phyloP scores from a whole-genome alignment of 805 yeast genomes.

The Cyberlindnera meyerae region DNA sequence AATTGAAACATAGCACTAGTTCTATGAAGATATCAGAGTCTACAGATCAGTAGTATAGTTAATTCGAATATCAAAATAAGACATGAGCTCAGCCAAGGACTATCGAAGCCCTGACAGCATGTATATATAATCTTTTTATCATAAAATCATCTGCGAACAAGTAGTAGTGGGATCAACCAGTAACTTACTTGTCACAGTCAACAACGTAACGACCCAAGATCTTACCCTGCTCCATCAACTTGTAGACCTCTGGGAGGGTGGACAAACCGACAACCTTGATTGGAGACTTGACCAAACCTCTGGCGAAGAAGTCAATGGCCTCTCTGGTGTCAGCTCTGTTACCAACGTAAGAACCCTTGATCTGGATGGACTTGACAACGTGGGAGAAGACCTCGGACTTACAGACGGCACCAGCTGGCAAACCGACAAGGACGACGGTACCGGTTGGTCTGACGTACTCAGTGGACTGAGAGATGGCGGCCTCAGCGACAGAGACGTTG shows the following conservation, averaged over 20 bases:
- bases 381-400: slow-evolving; percentile 66
- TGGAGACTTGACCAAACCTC: slow-evolving; percentile 70
- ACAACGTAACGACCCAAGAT: slow-evolving; percentile 87
- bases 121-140: too few relatives aligned
- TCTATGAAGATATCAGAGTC: too few relatives aligned
- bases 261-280: slow-evolving; percentile 74
- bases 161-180: too few relatives aligned
- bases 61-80: not conserved
- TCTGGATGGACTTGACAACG: slow-evolving; percentile 66
- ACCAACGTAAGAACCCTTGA: slow-evolving; percentile 84
- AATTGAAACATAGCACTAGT: too few relatives aligned
- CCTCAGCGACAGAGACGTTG: slow-evolving; percentile 70
- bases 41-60: too few relatives aligned
- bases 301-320: slow-evolving; percentile 68
- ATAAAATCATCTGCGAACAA: too few relatives aligned
- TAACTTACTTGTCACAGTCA: slow-evolving; percentile 55
- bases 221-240: slow-evolving; percentile 78
- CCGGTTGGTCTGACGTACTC: slow-evolving; percentile 62
- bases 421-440: slow-evolving; percentile 66
- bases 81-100: not conserved
- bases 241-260: slow-evolving; percentile 61
- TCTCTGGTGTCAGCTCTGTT: slow-evolving; percentile 84
- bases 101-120: slow-evolving; percentile 8
- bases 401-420: slow-evolving; percentile 76
- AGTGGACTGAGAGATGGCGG: slow-evolving; percentile 58